Evolutionary conservation across 179 eudicot genomes (phyloP), one percentile per base, ranked within the genome.

Genomic region (Patellifolia procumbens): DNA sequence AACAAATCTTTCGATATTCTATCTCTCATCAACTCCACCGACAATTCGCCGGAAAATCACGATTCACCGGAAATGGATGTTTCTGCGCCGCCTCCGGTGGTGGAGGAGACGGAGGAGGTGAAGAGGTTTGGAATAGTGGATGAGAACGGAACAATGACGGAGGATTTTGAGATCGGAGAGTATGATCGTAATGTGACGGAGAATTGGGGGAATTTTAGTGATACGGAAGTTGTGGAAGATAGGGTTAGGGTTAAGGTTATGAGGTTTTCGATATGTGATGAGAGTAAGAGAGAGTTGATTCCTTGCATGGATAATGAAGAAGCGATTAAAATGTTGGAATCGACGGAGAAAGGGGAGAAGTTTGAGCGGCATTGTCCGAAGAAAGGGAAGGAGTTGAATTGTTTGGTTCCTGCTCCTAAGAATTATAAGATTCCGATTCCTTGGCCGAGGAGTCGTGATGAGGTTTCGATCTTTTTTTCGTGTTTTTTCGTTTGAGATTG

Each of bases 331-430:
- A 76, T 48, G 85, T 73, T 95, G 80, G 84, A 80, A 15, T 93
- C 97, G 2, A 89, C 91, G 28, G 88, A 86, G 56, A 90, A 79
- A 63, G 99, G 99, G 59, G 99, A 95, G 88, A 93, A 75, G 63
- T 95, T 93, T 52, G 99, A 93, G 87, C 85, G 97, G 80, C 97
- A 95, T 90, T 95, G 97, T 66, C 99, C 97, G 0, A 90, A 83
- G 74, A 83, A 77, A 20, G 94, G 89, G 1, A 70, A 80, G 76
- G 95, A 81, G 20, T 80, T 93, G 90, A 76, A 85, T 74, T 95
- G 99, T 80, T 80, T 95, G 85, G 83, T 95, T 66, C 92, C 91
- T 5, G 78, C 93, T 0, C 97, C 97, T 2, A 87, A 83, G 82
- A 90, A 90, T 45, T 95, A 95, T 61, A 85, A 75, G 66, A 68